phyloP scores from a whole-genome alignment of 176 grass and related monocot genomes.

The Tillandsia leiboldiana region DNA sequence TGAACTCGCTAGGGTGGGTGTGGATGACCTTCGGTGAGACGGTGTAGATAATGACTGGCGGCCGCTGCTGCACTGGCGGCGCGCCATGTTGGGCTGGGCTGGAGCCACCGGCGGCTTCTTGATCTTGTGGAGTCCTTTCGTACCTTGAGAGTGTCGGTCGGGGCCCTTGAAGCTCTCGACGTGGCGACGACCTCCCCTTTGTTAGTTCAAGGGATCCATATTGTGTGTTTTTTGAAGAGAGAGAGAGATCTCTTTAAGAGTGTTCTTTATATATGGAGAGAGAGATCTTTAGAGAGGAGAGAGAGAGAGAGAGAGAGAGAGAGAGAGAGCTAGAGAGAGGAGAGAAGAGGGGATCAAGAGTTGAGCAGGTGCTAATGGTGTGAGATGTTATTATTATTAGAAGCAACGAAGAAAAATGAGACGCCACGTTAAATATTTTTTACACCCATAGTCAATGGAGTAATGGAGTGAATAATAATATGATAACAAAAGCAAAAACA shows the following conservation, averaged over 20 bases:
- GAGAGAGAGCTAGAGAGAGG: no score
- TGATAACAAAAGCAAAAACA: background rate
- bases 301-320: background rate
- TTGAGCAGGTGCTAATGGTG: background rate
- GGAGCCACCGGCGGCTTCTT: constrained; percentile 24
- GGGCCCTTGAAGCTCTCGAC: constrained; percentile 27
- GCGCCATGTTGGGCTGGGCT: background rate
- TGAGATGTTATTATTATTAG: background rate
- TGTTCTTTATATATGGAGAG: no score
- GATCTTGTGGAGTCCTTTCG: constrained; percentile 21
- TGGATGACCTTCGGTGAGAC: constrained; percentile 58
- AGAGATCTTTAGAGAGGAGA: background rate
- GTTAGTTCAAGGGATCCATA: background rate
- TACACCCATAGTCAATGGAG: background rate
- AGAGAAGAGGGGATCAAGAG: background rate
- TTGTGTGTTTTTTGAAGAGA: background rate
- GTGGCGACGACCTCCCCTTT: background rate
- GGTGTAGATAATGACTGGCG: constrained; percentile 52
- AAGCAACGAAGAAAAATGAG: no score
- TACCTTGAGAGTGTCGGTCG: constrained; percentile 37
- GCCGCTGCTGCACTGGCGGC: constrained; percentile 10
- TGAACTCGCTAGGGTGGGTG: constrained; percentile 48
- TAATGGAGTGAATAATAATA: constrained; percentile 6
- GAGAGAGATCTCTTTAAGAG: no score
- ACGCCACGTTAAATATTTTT: no score